Base-by-base conservation (phyloP, 148 eudicot genomes). In the Rheum nobile region DNA sequence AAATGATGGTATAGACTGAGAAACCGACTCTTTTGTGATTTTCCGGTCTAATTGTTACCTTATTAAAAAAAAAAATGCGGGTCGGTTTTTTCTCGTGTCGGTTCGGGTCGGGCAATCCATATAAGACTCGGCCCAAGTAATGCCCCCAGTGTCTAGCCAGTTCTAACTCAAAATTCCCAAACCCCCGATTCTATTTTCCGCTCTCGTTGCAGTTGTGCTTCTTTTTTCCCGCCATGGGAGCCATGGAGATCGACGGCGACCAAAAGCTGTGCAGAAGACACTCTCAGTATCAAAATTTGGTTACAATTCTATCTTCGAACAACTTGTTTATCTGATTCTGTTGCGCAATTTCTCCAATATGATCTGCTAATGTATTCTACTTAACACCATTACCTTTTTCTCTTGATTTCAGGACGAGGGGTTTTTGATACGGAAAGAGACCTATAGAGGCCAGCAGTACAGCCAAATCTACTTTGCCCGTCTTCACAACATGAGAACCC, bases 391-490 rank as follows among this genome's bases (percentile, higher is more conserved):
- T 4, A 14, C 21, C 68, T 71, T 71, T 47, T 1, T 74, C 6
- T 65, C 75, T 14, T 31, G 28, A 4, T 38, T 78, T 74, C 79
- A 91, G 97, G 93, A 88, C 77, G 89, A 86, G 44, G 79, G 72
- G 2, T 94, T 82, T 79, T 72, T 82, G 87, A 87, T 91, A 74
- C 86, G 80, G 38, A 91, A 86, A 76, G 96, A 91, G 80, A 83
- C 80, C 68, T 95, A 95, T 72, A 88, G 82, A 44, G 98, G 97
- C 43, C 98, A 95, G 77, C 98, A 95, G 74, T 95, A 90, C 83
- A 95, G 98, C 75, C 98, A 91, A 63, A 87, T 95, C 21, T 95
- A 95, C 83, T 90, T 84, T 74, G 89, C 89, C 28, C 77, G 98
- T 74, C 87, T 94, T 46, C 96, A 88, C 57, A 39, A 86, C 73